A percentile compares a stretch with the other conserved stretches of the same genome.
Conservation (phyloP, 2,329 filamentous ascomycete species). For the Neopestalotiopsis sp. region DNA sequence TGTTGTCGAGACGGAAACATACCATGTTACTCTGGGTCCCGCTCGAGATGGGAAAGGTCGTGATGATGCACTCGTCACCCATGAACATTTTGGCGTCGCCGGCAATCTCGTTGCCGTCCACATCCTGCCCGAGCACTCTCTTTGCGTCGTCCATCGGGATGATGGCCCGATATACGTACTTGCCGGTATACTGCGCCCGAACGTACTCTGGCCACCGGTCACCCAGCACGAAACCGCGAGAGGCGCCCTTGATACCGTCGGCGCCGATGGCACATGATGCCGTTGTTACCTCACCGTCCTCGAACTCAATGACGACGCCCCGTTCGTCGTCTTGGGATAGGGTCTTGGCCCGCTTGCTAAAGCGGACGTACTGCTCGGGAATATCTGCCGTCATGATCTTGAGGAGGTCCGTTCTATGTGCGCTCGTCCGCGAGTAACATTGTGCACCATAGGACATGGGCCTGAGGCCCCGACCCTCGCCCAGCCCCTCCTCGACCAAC, state of each 20-base stretch:
- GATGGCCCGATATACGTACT: constrained; percentile 36
- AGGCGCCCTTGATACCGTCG: constrained; percentile 34
- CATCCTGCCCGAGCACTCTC: constrained; percentile 30
- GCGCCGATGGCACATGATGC: constrained; percentile 31
- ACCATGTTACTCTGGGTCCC: constrained; percentile 31
- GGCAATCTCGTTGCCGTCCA: constrained; percentile 22
- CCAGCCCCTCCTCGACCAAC: constrained; percentile 44
- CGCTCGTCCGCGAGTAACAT: constrained; percentile 43
- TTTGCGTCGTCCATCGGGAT: constrained; percentile 34
- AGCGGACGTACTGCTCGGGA: constrained; percentile 30
- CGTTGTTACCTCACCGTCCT: constrained; percentile 27
- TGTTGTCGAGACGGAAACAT: constrained; percentile 27
- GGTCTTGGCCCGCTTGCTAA: constrained; percentile 29
- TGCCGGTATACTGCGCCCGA: constrained; percentile 31
- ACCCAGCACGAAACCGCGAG: constrained; percentile 30
- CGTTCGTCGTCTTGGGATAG: constrained; percentile 29
- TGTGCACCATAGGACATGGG: constrained; percentile 41
- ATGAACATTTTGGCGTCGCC: constrained; percentile 36
- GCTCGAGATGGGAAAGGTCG: constrained; percentile 33
- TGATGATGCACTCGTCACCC: constrained; percentile 26
- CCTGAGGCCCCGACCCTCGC: constrained; percentile 40
- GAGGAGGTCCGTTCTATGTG: constrained; percentile 47
- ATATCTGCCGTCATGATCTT: constrained; percentile 44
- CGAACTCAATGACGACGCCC: constrained; percentile 29
- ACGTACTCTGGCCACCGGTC: constrained; percentile 31